Evolutionary conservation across 352 stramenopile species (phyloP), one percentile per base, ranked within the genome.

Genomic region (Pythium aquatile): DNA sequence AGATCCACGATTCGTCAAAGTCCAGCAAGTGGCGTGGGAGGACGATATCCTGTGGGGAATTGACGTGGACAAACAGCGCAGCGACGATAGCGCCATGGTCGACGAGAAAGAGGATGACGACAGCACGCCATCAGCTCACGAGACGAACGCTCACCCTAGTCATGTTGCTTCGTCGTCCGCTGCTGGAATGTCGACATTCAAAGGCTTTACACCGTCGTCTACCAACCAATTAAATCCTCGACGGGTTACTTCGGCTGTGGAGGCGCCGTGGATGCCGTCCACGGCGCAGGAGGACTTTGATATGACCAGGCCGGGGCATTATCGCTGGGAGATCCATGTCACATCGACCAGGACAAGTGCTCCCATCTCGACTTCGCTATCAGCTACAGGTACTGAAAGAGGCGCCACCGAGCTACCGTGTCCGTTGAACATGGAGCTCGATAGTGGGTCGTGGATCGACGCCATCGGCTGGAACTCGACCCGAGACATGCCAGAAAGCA

Each of bases 11-110:
- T 96, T 92, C 59, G 71, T 89, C 24, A 92, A 89, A 47, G 85
- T 94, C 28, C 78, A 92, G 67, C 87, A 96, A 52, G 56, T 94
- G 4, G 75, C 69, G 6, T 96, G 87, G 87, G 87, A 96, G 64
- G 77, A 93, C 10, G 74, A 85, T 46, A 94, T 96, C 26, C 66
- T 91, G 7, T 96, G 87, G 85, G 85, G 83, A 0, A 72, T 86
- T 26, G 81, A 90, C 44, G 85, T 89, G 47, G 68, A 69, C 2
- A 6, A 29, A 63, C 2, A 29, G 49, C 28, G 65, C 74, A 14
- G 49, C 61, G 17, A 42, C 76, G 13, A n/a, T n/a, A n/a, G n/a
- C n/a, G n/a, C n/a, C n/a, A n/a, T n/a, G n/a, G n/a, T n/a, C n/a
- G 72, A 88, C 30, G 81, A 93, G 61, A 71, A 81, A 14, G 81